Conservation (phyloP, 139 green algal genomes). For the Klebsormidium nitens region DNA sequence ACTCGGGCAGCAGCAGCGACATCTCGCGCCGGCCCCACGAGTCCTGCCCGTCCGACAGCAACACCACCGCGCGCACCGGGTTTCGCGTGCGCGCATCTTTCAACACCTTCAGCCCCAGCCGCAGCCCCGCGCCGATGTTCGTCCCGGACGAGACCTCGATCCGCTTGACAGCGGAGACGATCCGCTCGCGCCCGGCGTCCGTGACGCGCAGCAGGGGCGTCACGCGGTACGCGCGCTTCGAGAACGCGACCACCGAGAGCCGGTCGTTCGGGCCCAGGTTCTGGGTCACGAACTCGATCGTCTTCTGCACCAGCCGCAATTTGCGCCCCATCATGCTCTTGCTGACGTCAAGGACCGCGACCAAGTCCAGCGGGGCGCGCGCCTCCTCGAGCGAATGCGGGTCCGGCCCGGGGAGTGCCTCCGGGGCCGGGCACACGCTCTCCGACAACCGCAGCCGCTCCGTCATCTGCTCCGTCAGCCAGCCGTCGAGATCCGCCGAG, state of each 20-base stretch:
- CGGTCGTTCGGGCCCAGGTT: neutral
- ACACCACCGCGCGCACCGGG: conserved; percentile 8
- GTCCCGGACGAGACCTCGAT: conserved; percentile 3
- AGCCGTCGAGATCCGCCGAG: too few species aligned
- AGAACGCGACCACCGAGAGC: conserved; percentile 29
- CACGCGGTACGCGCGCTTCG: conserved; percentile 4
- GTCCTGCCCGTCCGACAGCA: conserved; percentile 23
- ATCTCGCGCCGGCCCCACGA: neutral
- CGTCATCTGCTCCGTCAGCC: too few species aligned
- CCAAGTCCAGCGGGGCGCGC: conserved; percentile 22
- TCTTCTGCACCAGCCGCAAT: conserved; percentile 8
- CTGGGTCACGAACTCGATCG: conserved; percentile 21
- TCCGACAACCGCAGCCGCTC: too few species aligned
- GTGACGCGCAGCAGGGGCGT: conserved; percentile 1
- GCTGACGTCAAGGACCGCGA: conserved; percentile 25
- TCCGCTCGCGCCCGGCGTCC: neutral
- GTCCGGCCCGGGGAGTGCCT: too few species aligned
- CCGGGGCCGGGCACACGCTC: too few species aligned
- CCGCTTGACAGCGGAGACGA: neutral
- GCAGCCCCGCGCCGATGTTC: conserved; percentile 14
- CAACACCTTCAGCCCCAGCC: conserved; percentile 11
- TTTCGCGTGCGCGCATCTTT: conserved; percentile 2
- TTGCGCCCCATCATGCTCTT: conserved; percentile 21
- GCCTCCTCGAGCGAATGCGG: too few species aligned
- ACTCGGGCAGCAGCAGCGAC: too few species aligned